Conservation (phyloP, 768 basidiomycete genomes). For the Cytidiella melzeri region DNA sequence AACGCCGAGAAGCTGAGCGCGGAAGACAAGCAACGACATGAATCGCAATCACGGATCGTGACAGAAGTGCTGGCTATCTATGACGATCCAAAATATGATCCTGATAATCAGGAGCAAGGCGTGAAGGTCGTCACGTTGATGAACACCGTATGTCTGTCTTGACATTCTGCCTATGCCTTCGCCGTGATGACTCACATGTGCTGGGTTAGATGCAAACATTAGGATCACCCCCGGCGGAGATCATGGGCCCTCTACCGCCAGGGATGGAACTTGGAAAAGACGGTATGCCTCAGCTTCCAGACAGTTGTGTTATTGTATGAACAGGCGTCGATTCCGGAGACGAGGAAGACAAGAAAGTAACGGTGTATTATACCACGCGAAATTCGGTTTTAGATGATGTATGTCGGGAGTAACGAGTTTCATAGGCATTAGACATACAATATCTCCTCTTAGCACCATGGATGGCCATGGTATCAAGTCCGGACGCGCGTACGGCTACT, state of each 20-base stretch:
- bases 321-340: too few species aligned
- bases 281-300: slow-evolving; percentile 44
- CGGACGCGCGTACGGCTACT: too few species aligned
- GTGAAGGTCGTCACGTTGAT: slow-evolving; percentile 60
- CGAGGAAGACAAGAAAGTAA: too few species aligned
- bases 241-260: slow-evolving; percentile 80
- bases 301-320: slow-evolving; percentile 29
- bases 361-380: too few species aligned
- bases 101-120: slow-evolving; percentile 41
- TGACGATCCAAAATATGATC: slow-evolving; percentile 52
- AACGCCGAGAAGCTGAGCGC: slow-evolving; percentile 46
- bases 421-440: too few species aligned
- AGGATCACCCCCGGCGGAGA: slow-evolving; percentile 72
- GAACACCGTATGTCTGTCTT: slow-evolving; percentile 57
- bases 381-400: too few species aligned
- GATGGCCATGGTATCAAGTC: too few species aligned
- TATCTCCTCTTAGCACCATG: too few species aligned
- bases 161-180: not conserved
- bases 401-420: too few species aligned
- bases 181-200: not conserved
- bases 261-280: slow-evolving; percentile 54
- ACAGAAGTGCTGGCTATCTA: slow-evolving; percentile 58
- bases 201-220: slow-evolving; percentile 61
- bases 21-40: slow-evolving; percentile 59
- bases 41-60: slow-evolving; percentile 53